These are phyloP conservation scores for Prototheca cutis DNA, from an alignment of 163 green algal species.

Conservation along the genomic window DNA sequence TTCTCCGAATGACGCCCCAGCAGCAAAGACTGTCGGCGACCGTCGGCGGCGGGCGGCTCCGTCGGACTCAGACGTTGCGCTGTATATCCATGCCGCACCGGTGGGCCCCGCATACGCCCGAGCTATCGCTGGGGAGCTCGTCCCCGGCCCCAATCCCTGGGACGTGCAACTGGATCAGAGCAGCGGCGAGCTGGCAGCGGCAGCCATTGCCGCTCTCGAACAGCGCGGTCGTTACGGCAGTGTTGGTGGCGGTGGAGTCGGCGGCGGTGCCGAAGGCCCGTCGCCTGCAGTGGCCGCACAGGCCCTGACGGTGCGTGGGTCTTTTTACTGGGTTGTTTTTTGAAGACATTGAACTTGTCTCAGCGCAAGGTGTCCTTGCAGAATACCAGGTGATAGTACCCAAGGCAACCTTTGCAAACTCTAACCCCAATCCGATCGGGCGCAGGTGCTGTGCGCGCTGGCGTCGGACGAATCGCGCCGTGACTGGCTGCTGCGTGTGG, in stretches of 20 bases:
- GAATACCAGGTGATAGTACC: too few species aligned
- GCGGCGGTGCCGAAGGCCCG: not conserved
- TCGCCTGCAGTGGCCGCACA: not conserved
- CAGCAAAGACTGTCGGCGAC: too few species aligned
- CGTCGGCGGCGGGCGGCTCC: not conserved
- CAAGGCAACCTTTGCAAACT: not conserved
- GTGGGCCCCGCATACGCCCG: constrained; percentile 30
- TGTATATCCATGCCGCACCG: constrained; percentile 20
- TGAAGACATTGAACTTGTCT: too few species aligned
- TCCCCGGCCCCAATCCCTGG: constrained; percentile 16
- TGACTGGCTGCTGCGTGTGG: constrained; percentile 42
- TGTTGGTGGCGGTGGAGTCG: not conserved
- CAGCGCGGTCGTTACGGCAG: constrained; percentile 1
- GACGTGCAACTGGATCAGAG: not conserved
- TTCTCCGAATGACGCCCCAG: too few species aligned
- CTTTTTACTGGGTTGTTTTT: too few species aligned
- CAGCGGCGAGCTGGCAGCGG: not conserved
- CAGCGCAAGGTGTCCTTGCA: too few species aligned
- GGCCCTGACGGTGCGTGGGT: not conserved
- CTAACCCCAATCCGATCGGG: not conserved
- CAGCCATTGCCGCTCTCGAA: too few species aligned
- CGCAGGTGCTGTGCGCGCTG: constrained; percentile 52
- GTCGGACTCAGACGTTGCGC: constrained; percentile 24
- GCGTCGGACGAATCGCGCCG: constrained; percentile 39
- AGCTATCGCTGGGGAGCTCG: constrained; percentile 21